Base-by-base conservation (phyloP, 164 flowering plant species). In the Sextonia rubra region DNA sequence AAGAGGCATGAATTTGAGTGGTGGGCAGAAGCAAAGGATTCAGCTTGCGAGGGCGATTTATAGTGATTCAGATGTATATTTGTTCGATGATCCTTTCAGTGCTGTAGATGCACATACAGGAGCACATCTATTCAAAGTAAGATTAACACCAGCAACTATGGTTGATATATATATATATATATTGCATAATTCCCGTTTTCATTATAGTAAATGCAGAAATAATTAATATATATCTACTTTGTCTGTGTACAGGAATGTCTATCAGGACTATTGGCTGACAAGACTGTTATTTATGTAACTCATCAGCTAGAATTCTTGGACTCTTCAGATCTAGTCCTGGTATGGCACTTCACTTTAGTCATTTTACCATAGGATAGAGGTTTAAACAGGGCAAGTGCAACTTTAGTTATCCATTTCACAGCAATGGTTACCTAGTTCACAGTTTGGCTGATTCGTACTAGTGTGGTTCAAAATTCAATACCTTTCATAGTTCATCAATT, bases 41-140 rank as follows among this genome's bases (percentile, higher is more conserved):
- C 94, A 89, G 74, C 79, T 91, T 68, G 97, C 98, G 4, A 76
- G 98, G 44, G 98, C 97, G 1, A 80, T 87, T 60, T 91, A 91
- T 30, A 84, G 84, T 56, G 78, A 89, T 73, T 80, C 93, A 9
- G 94, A 91, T 79, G 83, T 93, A 68, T 90, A 86, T 78, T 73
- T 93, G 76, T 79, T 91, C 2, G 98, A 93, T 77, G 97, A 93
- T 73, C 98, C 98, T 71, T 90, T 93, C 77, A 91, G 97, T 69
- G 97, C 98, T 5, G 94, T 93, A 37, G 98, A 91, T 83, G 94
- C 91, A 60, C 94, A 88, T 75, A 92, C 97, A 17, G 91, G 91
- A 64, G 79, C 92, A 32, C 96, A 92, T 79, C 75, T 92, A 68
- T 92, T 88, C 83, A 83, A 88, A 89, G 97, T 72, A 22, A 49